Evolutionary conservation across 345 rosid species (phyloP), one percentile per base, ranked within the genome.

Genomic region (Populus euphratica): DNA sequence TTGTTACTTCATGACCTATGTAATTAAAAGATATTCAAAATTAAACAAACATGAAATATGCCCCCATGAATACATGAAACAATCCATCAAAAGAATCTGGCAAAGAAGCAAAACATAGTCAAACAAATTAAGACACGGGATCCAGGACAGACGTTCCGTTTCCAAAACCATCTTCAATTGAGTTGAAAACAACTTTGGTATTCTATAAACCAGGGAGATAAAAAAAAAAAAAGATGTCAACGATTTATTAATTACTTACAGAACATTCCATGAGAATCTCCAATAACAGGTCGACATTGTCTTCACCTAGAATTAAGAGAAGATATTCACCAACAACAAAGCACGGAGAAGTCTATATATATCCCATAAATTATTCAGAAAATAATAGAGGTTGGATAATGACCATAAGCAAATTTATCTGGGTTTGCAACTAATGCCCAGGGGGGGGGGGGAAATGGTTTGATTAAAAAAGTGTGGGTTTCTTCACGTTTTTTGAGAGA

Each of bases 221-320:
- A 27, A 27, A 27, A 29, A 31, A 2, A n/a, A 27, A 33, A 41
- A 38, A 63, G 18, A 47, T 23, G 23, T 10, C 31, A 56, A 18
- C 29, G 33, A 38, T 29, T 65, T 27, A 49, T 16, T 20, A 54
- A 68, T 59, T 14, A 85, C 93, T 85, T 83, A 90, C 93, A 31
- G 85, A 76, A 84, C 84, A 78, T 74, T 73, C 86, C 25, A 87
- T 77, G 71, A 95, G 94, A 76, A 84, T 82, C 89, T 90, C 97
- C 85, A 95, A 43, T 72, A 95, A 82, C 85, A 87, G 78, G 67
- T 96, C 97, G 78, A 83, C 59, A 81, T 90, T 77, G 47, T 84
- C 89, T 85, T 90, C 91, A 81, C 99, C 97, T 95, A 85, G 39
- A 82, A 50, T 71, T 65, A 61, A 81, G 76, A 86, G 70, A 82